These are phyloP conservation scores for Phlebiopsis gigantea DNA, from an alignment of 768 basidiomycete genomes.

Conservation along the genomic window DNA sequence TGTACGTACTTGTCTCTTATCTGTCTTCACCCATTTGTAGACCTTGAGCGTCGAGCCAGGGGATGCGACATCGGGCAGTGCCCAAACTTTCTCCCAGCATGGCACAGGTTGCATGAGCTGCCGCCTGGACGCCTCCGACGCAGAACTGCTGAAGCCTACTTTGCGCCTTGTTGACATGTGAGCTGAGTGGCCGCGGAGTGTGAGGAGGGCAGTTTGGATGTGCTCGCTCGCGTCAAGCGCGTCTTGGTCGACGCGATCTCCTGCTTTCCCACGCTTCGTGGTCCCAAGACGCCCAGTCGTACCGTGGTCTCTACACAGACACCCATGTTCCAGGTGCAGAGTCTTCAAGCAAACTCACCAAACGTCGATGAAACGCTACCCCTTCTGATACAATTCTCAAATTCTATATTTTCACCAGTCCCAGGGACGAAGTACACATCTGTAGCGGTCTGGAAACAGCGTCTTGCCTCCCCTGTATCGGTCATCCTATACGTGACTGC, in stretches of 20 bases:
- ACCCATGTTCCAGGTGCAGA: not conserved
- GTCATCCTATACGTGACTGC: slow-evolving; percentile 17
- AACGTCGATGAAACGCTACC: slow-evolving; percentile 3
- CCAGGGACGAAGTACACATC: slow-evolving; percentile 19
- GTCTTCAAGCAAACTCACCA: slow-evolving; percentile 1
- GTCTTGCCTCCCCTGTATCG: slow-evolving; percentile 11
- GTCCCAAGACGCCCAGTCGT: not conserved
- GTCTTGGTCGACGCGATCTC: not conserved
- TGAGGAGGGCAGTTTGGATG: not conserved
- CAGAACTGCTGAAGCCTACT: slow-evolving; percentile 71
- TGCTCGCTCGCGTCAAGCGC: not conserved
- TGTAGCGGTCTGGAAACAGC: slow-evolving; percentile 14
- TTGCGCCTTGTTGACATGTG: slow-evolving; percentile 68
- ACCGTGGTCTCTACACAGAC: not conserved
- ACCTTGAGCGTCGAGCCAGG: slow-evolving; percentile 59
- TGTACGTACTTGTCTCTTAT: slow-evolving; percentile 62
- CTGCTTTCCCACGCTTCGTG: not conserved
- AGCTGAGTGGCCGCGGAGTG: not conserved
- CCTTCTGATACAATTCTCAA: slow-evolving; percentile 15
- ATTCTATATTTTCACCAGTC: slow-evolving; percentile 19
- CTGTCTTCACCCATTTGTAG: slow-evolving; percentile 76
- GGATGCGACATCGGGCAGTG: slow-evolving; percentile 48
- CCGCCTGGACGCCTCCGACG: slow-evolving; percentile 74
- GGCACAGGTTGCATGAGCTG: slow-evolving; percentile 88
- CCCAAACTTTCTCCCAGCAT: slow-evolving; percentile 81